These are phyloP conservation scores for Fusarium robinianum DNA, from an alignment of 2,329 filamentous ascomycete species.

Conservation along the genomic window DNA sequence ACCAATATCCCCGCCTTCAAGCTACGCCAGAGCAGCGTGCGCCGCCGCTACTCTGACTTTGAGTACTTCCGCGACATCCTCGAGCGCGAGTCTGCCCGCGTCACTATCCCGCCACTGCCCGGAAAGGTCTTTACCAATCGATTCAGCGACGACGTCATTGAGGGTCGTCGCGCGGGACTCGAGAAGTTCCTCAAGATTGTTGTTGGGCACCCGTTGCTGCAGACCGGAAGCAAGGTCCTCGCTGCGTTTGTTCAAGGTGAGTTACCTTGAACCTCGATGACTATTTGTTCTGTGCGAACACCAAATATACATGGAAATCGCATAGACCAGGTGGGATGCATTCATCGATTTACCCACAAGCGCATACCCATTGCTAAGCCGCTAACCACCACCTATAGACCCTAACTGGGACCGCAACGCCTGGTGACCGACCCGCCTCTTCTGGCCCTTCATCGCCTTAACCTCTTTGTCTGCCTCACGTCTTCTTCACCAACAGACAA, in stretches of 20 bases:
- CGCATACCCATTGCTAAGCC: constrained; percentile 5
- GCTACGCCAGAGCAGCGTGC: constrained; percentile 83
- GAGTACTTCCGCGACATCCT: constrained; percentile 98
- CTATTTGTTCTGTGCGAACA: not conserved
- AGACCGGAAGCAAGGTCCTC: constrained; percentile 96
- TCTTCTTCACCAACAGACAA: too few relatives aligned
- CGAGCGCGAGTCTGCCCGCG: constrained; percentile 89
- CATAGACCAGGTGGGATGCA: too few relatives aligned
- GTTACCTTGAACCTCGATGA: constrained; percentile 17
- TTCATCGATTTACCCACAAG: constrained; percentile 14
- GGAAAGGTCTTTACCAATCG: constrained; percentile 98
- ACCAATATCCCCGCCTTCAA: constrained; percentile 99
- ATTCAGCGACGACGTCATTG: constrained; percentile 98
- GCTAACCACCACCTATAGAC: constrained; percentile 52
- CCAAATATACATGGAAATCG: too few relatives aligned
- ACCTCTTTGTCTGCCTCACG: constrained; percentile 24
- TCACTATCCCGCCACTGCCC: constrained; percentile 93
- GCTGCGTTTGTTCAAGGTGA: constrained; percentile 95
- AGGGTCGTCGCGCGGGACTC: constrained; percentile 86
- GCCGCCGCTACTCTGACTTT: constrained; percentile 95
- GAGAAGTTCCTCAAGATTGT: constrained; percentile 98
- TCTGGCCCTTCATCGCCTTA: constrained; percentile 28
- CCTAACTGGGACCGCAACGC: constrained; percentile 91
- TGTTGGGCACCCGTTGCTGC: constrained; percentile 91
- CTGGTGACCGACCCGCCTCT: constrained; percentile 61